Percentiles rank a stretch among this genome's conserved stretches.
phyloP scores from a whole-genome alignment of 495 filamentous ascomycete genomes.

The Xeromyces bisporus region DNA sequence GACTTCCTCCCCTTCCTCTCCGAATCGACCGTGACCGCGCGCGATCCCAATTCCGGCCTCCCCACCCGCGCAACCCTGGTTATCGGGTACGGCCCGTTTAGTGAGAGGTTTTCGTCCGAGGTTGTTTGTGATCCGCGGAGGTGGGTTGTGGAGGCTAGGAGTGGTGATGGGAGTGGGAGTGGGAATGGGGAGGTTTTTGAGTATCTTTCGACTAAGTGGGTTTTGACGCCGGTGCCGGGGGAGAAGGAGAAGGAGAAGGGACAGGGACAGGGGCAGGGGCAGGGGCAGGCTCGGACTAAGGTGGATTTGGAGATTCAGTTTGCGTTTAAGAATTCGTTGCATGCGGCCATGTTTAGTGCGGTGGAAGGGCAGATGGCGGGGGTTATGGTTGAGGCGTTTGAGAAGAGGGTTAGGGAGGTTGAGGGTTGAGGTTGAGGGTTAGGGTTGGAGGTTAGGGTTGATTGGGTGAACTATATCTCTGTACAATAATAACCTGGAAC shows the following conservation, averaged over 20 bases:
- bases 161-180: conserved; percentile 34
- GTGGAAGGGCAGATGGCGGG: conserved; percentile 70
- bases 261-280: conserved; percentile 38
- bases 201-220: conserved; percentile 3
- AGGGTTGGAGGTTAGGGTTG: background rate
- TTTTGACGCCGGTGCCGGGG: conserved; percentile 18
- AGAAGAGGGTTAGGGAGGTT: conserved; percentile 51
- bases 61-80: conserved; percentile 64
- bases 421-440: conserved; percentile 10
- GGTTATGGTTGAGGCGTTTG: conserved; percentile 87
- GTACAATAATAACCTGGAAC: conserved; percentile 8
- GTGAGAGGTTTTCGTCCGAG: conserved; percentile 60
- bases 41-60: conserved; percentile 34
- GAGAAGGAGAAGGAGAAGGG: conserved; percentile 45
- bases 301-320: conserved; percentile 62
- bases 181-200: background rate
- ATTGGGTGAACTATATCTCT: conserved; percentile 7
- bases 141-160: conserved; percentile 56
- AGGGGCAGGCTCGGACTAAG: conserved; percentile 35
- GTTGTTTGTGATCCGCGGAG: conserved; percentile 52
- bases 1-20: conserved; percentile 77
- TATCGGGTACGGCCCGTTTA: conserved; percentile 67
- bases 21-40: conserved; percentile 48
- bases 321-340: conserved; percentile 68
- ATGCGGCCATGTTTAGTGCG: conserved; percentile 59